Conservation (phyloP, 805 yeast species). For the Suhomyces xylopsoci region DNA sequence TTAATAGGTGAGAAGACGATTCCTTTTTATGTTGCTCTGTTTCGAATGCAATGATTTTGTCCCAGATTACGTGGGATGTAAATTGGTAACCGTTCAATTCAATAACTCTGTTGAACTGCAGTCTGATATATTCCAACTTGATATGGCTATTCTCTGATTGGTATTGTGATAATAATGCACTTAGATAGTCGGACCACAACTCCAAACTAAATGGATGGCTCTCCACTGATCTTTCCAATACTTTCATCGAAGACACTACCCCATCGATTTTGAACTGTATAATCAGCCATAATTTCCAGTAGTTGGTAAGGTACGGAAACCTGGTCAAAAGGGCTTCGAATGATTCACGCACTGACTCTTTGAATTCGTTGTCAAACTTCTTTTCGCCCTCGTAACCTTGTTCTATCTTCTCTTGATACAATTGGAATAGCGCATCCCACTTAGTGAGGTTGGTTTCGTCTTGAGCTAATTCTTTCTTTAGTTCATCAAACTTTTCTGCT, state of each 20-base stretch:
- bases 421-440: conserved; percentile 39
- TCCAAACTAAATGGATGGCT: conserved; percentile 59
- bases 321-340: conserved; percentile 40
- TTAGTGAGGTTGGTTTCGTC: conserved; percentile 31
- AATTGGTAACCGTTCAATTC: conserved; percentile 64
- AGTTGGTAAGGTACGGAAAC: conserved; percentile 57
- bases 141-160: conserved; percentile 30
- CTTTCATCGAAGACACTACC: conserved; percentile 44
- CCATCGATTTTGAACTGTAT: conserved; percentile 58
- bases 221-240: conserved; percentile 44
- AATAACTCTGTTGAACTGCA: conserved; percentile 49
- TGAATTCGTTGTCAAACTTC: conserved; percentile 15
- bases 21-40: conserved; percentile 24
- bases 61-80: conserved; percentile 81
- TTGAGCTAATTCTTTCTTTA: conserved; percentile 4
- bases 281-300: conserved; percentile 63
- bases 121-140: conserved; percentile 26
- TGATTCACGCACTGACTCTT: conserved; percentile 11
- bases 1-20: conserved; percentile 18
- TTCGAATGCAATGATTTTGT: conserved; percentile 64
- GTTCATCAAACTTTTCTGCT: not conserved
- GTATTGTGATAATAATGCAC: conserved; percentile 41
- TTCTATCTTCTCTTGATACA: conserved; percentile 21
- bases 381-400: conserved; percentile 10
- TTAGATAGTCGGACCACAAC: conserved; percentile 65